Base-by-base conservation (phyloP, 2,329 filamentous ascomycete species). In the Arthrinium phaeospermum region DNA sequence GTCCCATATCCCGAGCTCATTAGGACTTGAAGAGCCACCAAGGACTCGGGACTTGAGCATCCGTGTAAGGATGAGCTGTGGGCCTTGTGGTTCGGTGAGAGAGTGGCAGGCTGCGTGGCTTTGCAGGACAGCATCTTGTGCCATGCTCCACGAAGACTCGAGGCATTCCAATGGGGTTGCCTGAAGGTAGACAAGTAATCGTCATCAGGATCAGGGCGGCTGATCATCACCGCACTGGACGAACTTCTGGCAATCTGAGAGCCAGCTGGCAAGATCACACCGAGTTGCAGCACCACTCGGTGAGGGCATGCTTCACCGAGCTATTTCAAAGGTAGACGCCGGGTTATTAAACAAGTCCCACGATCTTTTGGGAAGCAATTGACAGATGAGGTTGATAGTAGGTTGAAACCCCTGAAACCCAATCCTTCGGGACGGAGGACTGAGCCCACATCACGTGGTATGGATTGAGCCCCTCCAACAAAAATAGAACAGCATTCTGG, bases 381-480 rank as follows among this genome's bases (percentile, higher is more conserved):
- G 10, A 4, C 34, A 41, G 34, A 64, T 64, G 57, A 64, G 34
- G 57, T 64, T n/a, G 34, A 64, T 41, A 64, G 30, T 41, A 64
- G 57, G 57, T 64, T 64, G 22, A 41, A 61, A 64, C 57, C 57
- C 57, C 57, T 41, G 57, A 64, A 64, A 64, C 57, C 57, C 57
- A 41, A 64, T 41, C 30, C 34, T 64, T 64, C 4, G 57, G 57
- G 19, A 47, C 45, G 7, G 46, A 22, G 46, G 46, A 64, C 19
- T 37, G 30, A 13, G 34, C 34, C 41, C 53, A 64, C 19, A 64
- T 64, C 57, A 64, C 57, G 57, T 64, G 57, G 10, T 12, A 64
- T 6, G 8, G 5, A 41, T 6, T 41, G 30, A 64, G 41, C 30
- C 57, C 57, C 34, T n/a, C 57, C 27, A 41, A 41, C 10, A 34